A percentile compares a stretch with the other conserved stretches of the same genome.
These are phyloP conservation scores for Backusella parvicylindrica DNA, from an alignment of 192 early-diverging fungal species.

Conservation along the genomic window DNA sequence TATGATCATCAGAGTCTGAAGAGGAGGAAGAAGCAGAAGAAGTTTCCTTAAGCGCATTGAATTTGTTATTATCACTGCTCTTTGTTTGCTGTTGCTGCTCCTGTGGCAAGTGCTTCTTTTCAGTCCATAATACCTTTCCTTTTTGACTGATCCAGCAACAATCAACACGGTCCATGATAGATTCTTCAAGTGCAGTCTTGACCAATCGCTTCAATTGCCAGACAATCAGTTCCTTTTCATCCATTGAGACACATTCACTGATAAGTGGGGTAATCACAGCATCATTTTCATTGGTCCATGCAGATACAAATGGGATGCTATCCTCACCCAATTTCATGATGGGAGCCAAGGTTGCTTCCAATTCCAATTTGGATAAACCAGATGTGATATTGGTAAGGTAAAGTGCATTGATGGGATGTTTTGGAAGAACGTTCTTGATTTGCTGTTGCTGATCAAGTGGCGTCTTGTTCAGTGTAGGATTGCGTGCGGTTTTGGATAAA, in stretches of 20 bases:
- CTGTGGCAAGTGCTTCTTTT: background rate
- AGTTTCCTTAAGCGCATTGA: background rate
- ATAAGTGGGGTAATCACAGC: conserved; percentile 44
- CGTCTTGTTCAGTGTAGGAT: conserved; percentile 8
- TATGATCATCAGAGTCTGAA: background rate
- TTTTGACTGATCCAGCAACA: conserved; percentile 55
- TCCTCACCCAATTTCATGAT: background rate
- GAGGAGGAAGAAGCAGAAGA: background rate
- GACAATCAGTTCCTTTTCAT: conserved; percentile 46
- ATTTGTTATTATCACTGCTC: background rate
- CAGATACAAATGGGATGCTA: conserved; percentile 25
- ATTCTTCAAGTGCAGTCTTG: conserved; percentile 18
- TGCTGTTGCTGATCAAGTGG: background rate
- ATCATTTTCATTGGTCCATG: conserved; percentile 49
- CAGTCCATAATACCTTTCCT: conserved; percentile 44
- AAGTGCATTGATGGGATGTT: conserved; percentile 55
- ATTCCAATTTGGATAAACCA: conserved; percentile 42
- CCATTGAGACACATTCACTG: conserved; percentile 43
- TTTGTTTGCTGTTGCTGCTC: background rate
- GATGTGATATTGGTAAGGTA: conserved; percentile 44
- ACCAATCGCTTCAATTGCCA: conserved; percentile 35
- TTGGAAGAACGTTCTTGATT: background rate
- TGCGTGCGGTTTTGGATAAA: conserved; percentile 34
- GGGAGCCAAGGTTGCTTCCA: conserved; percentile 35
- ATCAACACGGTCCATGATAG: conserved; percentile 25